Evolutionary conservation across 257 asterid species (phyloP), one percentile per base, ranked within the genome.

Genomic region (Solanum arcanum): DNA sequence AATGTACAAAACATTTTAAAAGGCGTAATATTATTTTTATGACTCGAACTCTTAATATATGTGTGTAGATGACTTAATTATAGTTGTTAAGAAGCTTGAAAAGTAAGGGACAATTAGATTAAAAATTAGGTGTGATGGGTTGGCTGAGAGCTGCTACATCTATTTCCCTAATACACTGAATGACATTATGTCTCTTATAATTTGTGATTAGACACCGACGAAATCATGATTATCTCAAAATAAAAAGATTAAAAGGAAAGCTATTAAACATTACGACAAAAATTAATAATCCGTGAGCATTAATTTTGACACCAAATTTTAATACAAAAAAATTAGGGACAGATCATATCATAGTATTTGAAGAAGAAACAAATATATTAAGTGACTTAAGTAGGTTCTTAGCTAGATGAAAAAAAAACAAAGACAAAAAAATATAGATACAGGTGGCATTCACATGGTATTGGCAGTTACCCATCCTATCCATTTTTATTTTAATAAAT

Each of bases 401-500:
- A 76, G 46, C 25, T 72, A 16, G 14, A n/a, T 37, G 86, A 81
- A 66, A 52, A 33, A 33, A 29, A 89, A 88, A 84, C 20, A 62
- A 10, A 86, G 16, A 89, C 27, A 39, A 35, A 37, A 87, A 86
- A 9, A 83, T 44, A 77, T 88, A 64, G 39, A 89, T 74, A 88
- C 85, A 86, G 89, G 59, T 41, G 89, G 88, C 33, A 89, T 83
- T 84, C 90, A 90, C 87, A 90, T 91, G 93, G 88, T 76, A 89
- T 88, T 75, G 91, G 92, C 94, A 88, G 90, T 91, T 94, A 93
- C 93, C 91, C 87, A 87, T 91, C 91, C 89, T 86, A 90, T 93
- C 93, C 96, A 85, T 91, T 92, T 91, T 91, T 91, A 88, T 52
- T 93, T 91, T 94, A 68, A 37, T 37, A 37, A 37, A 5, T 37